Evolutionary conservation across 169 alveolate species (phyloP).

Genomic region (Plasmodium berghei): DNA sequence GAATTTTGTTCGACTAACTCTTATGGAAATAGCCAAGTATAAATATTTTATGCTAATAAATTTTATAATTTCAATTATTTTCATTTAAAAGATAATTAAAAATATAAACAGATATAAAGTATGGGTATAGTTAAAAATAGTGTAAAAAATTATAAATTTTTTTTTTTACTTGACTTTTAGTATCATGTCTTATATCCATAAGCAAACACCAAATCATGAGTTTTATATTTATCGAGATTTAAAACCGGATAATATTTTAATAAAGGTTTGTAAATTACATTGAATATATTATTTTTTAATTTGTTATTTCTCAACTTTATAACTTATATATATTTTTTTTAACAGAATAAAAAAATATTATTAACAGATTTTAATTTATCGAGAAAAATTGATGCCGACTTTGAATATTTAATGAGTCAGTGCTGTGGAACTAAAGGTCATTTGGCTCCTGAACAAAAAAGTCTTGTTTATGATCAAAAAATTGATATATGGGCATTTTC

Average conservation of each 20-base stretch:
- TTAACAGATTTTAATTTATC: constrained; percentile 59
- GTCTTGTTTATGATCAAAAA: constrained; percentile 21
- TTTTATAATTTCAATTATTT: not conserved
- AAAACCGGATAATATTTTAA: constrained; percentile 51
- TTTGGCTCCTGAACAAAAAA: constrained; percentile 73
- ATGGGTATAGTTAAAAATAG: too few relatives aligned
- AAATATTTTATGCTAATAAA: not conserved
- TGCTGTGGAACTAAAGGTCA: constrained; percentile 72
- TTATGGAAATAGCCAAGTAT: constrained; percentile 71
- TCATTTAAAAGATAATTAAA: not conserved
- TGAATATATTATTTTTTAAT: not conserved
- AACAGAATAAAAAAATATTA: constrained; percentile 25
- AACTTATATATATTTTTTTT: not conserved
- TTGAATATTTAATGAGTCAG: constrained; percentile 58
- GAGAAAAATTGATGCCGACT: constrained; percentile 35
- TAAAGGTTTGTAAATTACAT: constrained; percentile 16
- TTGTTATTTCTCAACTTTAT: not conserved
- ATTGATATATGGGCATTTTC: constrained; percentile 64
- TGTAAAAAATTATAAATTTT: not conserved
- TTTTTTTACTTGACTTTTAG: constrained; percentile 4
- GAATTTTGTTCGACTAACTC: constrained; percentile 47
- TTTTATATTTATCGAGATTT: constrained; percentile 65
- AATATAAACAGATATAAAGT: too few relatives aligned
- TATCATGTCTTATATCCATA: constrained; percentile 55
- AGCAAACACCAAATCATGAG: constrained; percentile 27